A percentile compares a stretch with the other conserved stretches of the same genome.
These are phyloP conservation scores for Pleurotus tuoliensis DNA, from an alignment of 768 basidiomycete species.

Conservation along the genomic window DNA sequence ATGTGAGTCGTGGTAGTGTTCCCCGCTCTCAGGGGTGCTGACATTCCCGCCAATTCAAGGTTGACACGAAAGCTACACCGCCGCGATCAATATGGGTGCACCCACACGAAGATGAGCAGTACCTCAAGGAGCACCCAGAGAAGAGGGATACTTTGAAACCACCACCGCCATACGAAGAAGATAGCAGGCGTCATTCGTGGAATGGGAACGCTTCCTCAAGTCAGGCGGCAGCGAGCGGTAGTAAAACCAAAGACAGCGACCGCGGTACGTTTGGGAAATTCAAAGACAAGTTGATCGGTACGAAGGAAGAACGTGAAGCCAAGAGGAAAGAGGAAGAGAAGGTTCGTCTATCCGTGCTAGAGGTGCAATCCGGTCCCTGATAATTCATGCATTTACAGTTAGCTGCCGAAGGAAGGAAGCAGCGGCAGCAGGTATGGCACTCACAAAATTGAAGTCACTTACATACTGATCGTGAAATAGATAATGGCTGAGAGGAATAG, in stretches of 20 bases:
- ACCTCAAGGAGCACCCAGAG: slow-evolving; percentile 52
- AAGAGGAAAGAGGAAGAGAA: slow-evolving; percentile 24
- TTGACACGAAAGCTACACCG: slow-evolving; percentile 60
- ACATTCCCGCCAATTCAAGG: slow-evolving; percentile 27
- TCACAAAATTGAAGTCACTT: no score
- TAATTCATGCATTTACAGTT: no score
- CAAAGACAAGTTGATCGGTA: slow-evolving; percentile 61
- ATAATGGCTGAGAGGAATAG: no score
- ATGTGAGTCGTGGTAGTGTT: slow-evolving; percentile 27
- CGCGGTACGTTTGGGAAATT: slow-evolving; percentile 56
- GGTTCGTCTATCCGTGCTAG: slow-evolving; percentile 13
- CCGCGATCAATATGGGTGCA: slow-evolving; percentile 71
- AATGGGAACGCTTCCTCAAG: slow-evolving; percentile 15
- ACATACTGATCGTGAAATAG: no score
- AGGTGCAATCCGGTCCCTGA: no score
- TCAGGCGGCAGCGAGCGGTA: slow-evolving; percentile 3
- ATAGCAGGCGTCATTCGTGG: slow-evolving; percentile 25
- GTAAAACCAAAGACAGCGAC: slow-evolving; percentile 20
- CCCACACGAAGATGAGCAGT: slow-evolving; percentile 67
- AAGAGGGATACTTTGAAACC: slow-evolving; percentile 13
- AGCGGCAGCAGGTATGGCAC: no score
- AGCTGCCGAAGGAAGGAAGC: no score
- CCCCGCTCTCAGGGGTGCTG: background rate
- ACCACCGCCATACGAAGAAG: slow-evolving; percentile 8
- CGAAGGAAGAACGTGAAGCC: slow-evolving; percentile 60